Evolutionary conservation across 805 yeast species (phyloP), one percentile per base, ranked within the genome.

Genomic region (Ogataea corticis): DNA sequence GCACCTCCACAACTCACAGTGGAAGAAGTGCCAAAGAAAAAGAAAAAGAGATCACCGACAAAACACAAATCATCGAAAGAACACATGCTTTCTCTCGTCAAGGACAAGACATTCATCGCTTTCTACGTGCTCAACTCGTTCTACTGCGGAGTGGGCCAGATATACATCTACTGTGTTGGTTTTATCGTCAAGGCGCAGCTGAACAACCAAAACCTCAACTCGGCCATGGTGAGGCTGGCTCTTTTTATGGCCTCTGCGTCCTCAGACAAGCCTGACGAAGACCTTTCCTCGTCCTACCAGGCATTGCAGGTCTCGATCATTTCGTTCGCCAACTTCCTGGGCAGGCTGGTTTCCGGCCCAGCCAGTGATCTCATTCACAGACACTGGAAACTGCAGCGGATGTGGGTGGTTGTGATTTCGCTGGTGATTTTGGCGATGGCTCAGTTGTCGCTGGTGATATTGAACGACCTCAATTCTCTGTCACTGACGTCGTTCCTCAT

Each of bases 151-250:
- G 69, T 81, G 34, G 87, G 90, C 3, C 91, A 85, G 59, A 76
- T 79, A 62, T 86, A 85, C 58, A 85, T 86, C 21, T 86, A 74
- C 57, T 76, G 86, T 2, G 82, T 86, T 29, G 95, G 95, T 0
- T 85, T 81, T 56, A 73, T 86, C n/a, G 85, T 83, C 9, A 74
- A 68, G 41, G 73, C 77, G 0, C 75, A 73, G 50, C 62, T 67
- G 11, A 65, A 58, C 49, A 59, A 56, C 29, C 50, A 50, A 11
- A 52, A 50, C 33, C 38, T 42, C 23, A 50, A 45, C 28, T 56
- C 53, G 12, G 19, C 44, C 7, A 35, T 47, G 31, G 23, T 45
- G 15, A 42, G 32, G 19, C 21, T 49, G 7, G 23, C 49, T 7
- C 25, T 36, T 11, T 3, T 41, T 4, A 31, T 50, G 16, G 15